phyloP scores from a whole-genome alignment of 805 yeast genomes.

The Dipodascus geniculatus region DNA sequence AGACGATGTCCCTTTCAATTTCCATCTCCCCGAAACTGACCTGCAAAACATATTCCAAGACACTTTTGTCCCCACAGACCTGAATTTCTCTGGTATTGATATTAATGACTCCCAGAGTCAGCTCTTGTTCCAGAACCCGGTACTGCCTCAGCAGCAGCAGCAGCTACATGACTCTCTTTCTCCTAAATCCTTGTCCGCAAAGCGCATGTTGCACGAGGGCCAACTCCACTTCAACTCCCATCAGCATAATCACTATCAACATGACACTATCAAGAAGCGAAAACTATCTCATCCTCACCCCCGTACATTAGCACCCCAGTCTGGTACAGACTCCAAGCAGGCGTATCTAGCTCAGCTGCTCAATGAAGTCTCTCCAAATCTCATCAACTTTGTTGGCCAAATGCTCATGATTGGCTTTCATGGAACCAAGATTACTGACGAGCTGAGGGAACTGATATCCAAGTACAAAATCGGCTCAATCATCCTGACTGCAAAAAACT shows the following conservation, averaged over 20 bases:
- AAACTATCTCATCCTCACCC: neutral
- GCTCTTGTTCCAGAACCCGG: slow-evolving; percentile 5
- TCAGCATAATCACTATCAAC: neutral
- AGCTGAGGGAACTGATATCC: slow-evolving; percentile 39
- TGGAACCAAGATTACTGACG: slow-evolving; percentile 41
- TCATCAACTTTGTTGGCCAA: slow-evolving; percentile 31
- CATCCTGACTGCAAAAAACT: slow-evolving; percentile 41
- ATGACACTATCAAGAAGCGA: neutral
- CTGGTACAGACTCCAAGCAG: neutral
- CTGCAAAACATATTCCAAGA: neutral
- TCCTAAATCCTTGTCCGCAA: neutral
- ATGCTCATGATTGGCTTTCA: slow-evolving; percentile 49
- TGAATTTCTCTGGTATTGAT: slow-evolving; percentile 8
- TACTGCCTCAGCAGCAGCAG: neutral
- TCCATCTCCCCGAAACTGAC: neutral
- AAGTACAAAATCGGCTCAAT: slow-evolving; percentile 41
- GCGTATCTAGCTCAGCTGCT: neutral
- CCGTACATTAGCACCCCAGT: neutral
- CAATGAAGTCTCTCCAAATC: neutral
- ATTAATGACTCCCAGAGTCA: slow-evolving; percentile 5
- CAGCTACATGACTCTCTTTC: neutral
- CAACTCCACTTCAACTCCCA: neutral
- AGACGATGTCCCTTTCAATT: neutral
- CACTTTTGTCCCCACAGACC: neutral
- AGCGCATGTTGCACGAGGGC: neutral